phyloP scores from a whole-genome alignment of 2,329 filamentous ascomycete species.

The Aspergillus sp. region DNA sequence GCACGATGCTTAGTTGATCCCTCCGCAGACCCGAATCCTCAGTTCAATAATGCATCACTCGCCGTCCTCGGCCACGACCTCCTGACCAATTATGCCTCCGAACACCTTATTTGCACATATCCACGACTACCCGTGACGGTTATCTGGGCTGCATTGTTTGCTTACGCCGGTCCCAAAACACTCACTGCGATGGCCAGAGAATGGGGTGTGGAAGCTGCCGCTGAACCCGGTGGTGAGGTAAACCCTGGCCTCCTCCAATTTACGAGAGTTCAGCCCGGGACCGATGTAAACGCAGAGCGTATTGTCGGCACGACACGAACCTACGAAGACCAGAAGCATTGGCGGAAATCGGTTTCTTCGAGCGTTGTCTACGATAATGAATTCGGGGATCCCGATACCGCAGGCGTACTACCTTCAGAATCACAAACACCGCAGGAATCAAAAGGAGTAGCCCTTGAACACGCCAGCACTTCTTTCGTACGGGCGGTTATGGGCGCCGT shows the following conservation, averaged over 20 bases:
- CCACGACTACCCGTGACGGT: conserved; percentile 89
- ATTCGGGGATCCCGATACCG: conserved; percentile 66
- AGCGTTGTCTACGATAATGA: conserved; percentile 79
- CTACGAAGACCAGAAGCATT: conserved; percentile 56
- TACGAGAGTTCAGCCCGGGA: conserved; percentile 49
- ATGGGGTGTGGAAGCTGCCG: conserved; percentile 91
- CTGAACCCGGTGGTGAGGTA: conserved; percentile 83
- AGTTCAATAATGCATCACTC: conserved; percentile 87
- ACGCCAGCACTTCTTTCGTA: conserved; percentile 73
- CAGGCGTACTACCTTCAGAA: conserved; percentile 28
- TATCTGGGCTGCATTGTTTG: conserved; percentile 79
- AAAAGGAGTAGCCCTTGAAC: conserved; percentile 44
- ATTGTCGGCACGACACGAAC: conserved; percentile 43
- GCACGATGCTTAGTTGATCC: conserved; percentile 81
- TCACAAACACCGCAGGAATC: conserved; percentile 17
- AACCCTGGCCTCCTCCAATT: conserved; percentile 90
- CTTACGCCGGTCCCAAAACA: conserved; percentile 74
- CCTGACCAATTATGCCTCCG: conserved; percentile 83
- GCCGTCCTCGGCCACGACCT: conserved; percentile 78
- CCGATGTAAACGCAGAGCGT: conserved; percentile 38
- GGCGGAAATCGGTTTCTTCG: conserved; percentile 70
- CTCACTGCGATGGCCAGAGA: conserved; percentile 72
- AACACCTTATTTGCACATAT: conserved; percentile 84
- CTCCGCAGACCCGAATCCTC: conserved; percentile 74
- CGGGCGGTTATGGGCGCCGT: conserved; percentile 80